Conservation (phyloP, 306 rosid genomes). For the Quercus robur region DNA sequence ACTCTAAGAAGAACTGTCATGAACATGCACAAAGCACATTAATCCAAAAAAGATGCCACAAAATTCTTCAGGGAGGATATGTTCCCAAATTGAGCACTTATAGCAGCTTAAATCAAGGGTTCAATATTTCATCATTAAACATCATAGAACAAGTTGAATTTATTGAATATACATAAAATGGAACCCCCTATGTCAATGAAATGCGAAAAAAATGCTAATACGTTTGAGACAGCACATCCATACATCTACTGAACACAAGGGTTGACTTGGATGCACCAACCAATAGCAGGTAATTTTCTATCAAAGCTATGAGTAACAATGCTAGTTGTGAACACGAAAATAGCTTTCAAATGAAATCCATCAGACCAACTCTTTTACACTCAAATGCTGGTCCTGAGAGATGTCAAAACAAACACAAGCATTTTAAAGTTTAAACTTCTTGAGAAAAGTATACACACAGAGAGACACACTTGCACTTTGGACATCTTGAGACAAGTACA, state of each 20-base stretch:
- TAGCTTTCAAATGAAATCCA: neutral
- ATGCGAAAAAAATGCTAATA: neutral
- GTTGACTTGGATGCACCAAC: neutral
- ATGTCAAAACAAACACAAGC: neutral
- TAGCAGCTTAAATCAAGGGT: neutral
- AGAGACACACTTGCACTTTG: neutral
- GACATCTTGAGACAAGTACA: neutral
- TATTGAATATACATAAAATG: neutral
- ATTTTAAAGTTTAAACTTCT: neutral
- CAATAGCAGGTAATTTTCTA: neutral
- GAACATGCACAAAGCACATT: slow-evolving; percentile 9
- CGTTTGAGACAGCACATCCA: neutral
- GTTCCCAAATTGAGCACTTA: neutral
- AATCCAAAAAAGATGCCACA: slow-evolving; percentile 11
- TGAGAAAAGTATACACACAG: neutral
- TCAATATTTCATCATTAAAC: neutral
- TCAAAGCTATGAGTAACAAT: neutral
- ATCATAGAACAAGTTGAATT: neutral
- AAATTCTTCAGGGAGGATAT: slow-evolving; percentile 8
- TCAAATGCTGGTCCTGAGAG: neutral
- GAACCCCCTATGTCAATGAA: neutral
- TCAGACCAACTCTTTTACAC: neutral
- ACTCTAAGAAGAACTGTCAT: slow-evolving; percentile 71
- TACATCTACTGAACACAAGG: neutral
- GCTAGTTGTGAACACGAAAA: neutral